Evolutionary conservation across 225 moss, liverwort and hornwort species (phyloP).

Genomic region (Physcomitrellopsis africana): DNA sequence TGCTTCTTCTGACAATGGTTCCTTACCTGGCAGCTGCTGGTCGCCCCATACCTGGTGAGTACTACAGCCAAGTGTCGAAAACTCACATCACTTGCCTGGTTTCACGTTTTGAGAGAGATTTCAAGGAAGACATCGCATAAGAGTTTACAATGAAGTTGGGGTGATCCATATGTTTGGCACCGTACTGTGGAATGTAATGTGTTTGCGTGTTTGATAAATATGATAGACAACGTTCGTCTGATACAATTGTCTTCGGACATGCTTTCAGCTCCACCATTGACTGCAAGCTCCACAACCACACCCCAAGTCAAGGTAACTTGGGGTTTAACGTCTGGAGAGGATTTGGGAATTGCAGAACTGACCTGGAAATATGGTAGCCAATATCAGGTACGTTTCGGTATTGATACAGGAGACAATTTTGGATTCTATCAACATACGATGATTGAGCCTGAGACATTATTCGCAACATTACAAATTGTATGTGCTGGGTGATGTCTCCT

Average conservation of each 20-base stretch:
- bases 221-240: slow-evolving; percentile 1
- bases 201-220: neutral
- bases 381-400: slow-evolving; percentile 21
- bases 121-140: too few species aligned
- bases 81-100: too few species aligned
- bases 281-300: slow-evolving; percentile 41
- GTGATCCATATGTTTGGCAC: too few species aligned
- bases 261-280: slow-evolving; percentile 38
- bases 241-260: slow-evolving; percentile 19
- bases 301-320: slow-evolving; percentile 37
- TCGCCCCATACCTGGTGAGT: slow-evolving; percentile 50
- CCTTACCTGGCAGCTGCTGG: slow-evolving; percentile 43
- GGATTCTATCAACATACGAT: neutral
- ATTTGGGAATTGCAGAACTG: slow-evolving; percentile 11
- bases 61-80: neutral
- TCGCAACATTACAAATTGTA: too few species aligned
- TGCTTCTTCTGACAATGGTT: slow-evolving; percentile 42
- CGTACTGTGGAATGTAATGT: too few species aligned
- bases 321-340: neutral
- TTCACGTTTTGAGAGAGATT: too few species aligned
- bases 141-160: too few species aligned
- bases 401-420: neutral
- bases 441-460: too few species aligned
- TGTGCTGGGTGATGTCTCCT: too few species aligned
- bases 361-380: slow-evolving; percentile 21